Evolutionary conservation across 495 filamentous ascomycete genomes (phyloP), one percentile per base, ranked within the genome.

Genomic region (Xylaria venustula): DNA sequence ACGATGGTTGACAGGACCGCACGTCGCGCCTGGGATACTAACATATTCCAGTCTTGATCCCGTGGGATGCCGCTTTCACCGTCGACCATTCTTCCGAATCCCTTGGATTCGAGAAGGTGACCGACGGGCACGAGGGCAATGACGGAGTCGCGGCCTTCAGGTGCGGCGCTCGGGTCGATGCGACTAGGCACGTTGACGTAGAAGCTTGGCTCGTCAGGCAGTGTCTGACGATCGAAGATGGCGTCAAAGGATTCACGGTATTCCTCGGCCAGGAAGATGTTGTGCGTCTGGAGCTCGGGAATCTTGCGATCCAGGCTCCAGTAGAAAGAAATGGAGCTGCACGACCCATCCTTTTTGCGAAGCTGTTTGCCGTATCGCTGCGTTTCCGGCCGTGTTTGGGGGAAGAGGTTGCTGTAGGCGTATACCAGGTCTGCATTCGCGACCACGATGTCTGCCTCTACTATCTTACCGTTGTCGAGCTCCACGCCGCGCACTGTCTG

Each of bases 281-380:
- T 91, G 68, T 91, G 88, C 8, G 85, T 81, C n/a, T 75, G 71
- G 1, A 91, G 75, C 61, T 85, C 77, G 0, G 85, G 83, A 2
- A 89, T 68, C 30, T 75, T 70, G 23, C 76, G 68, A 56, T 81
- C 70, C 23, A 91, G 77, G 19, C 81, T 78, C 88, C 88, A 91
- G 75, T 89, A 91, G 71, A 90, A 90, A 5, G 86, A 89, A 42
- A 91, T 88, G 40, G 83, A 86, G 66, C 83, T 87, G 73, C 88
- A 91, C 7, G 84, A 87, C 32, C 83, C 77, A 0, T 77, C 62
- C 1, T 79, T 72, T 48, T 75, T 73, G 25, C 74, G 62, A 6
- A 90, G 77, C 14, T 75, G 75, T 14, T 69, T 61, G 15, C 81
- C 75, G 57, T 83, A 83, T 1, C 48, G 44, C 26, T 64, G 36